A percentile compares a stretch with the other conserved stretches of the same genome.
phyloP scores from a whole-genome alignment of 495 filamentous ascomycete genomes.

The Sphaerosporella brunnea region DNA sequence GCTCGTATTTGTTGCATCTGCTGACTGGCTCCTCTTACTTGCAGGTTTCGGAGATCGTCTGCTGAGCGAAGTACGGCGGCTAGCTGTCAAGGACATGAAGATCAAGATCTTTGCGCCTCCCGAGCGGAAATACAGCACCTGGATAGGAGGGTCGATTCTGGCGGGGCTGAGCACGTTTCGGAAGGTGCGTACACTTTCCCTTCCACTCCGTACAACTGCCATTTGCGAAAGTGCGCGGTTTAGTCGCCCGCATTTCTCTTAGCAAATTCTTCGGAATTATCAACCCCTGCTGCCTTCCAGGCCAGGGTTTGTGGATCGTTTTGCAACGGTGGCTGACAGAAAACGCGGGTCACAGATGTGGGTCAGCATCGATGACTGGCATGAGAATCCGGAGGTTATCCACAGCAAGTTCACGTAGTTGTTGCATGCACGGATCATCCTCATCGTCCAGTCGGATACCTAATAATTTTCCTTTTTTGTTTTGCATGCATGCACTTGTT shows the following conservation, averaged over 20 bases:
- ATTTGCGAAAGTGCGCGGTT: not conserved
- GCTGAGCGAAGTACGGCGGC: constrained; percentile 72
- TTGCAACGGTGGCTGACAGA: not conserved
- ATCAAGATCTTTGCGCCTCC: constrained; percentile 98
- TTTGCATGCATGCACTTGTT: no score
- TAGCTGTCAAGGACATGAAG: constrained; percentile 96
- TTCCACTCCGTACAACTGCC: not conserved
- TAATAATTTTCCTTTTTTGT: no score
- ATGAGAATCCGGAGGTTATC: constrained; percentile 97
- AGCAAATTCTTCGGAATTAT: not conserved
- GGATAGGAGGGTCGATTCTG: constrained; percentile 96
- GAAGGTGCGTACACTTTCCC: constrained; percentile 46
- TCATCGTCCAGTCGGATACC: no score
- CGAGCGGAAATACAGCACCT: constrained; percentile 94
- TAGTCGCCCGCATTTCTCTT: not conserved
- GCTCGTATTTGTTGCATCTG: not conserved
- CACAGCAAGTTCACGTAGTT: constrained; percentile 87
- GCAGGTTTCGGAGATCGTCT: constrained; percentile 91
- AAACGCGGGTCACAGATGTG: constrained; percentile 57
- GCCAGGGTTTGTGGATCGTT: constrained; percentile 3
- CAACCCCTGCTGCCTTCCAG: no score
- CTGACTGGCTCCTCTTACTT: constrained; percentile 1
- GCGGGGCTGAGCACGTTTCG: constrained; percentile 94
- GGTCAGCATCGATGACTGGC: constrained; percentile 97
- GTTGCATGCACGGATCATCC: no score